These are phyloP conservation scores for Melampsora americana DNA, from an alignment of 1,284 basidiomycete genomes.

Conservation along the genomic window DNA sequence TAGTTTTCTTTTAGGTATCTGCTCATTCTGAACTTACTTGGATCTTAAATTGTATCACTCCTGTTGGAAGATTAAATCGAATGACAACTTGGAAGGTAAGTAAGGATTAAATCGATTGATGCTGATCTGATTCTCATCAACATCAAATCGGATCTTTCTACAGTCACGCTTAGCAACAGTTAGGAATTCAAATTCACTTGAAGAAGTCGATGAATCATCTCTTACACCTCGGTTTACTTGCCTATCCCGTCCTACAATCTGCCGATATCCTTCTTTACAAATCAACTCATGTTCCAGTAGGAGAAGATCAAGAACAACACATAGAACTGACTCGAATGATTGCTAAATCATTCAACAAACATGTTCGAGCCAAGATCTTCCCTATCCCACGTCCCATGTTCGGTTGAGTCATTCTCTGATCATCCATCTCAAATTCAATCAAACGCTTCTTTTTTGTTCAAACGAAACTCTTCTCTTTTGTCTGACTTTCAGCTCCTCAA, in stretches of 20 bases:
- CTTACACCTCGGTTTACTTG: constrained; percentile 78
- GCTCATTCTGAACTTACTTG: constrained; percentile 86
- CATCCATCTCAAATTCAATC: constrained; percentile 1
- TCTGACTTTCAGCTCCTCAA: constrained; percentile 62
- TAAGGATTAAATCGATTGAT: not conserved
- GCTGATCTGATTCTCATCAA: not conserved
- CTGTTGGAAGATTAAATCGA: constrained; percentile 73
- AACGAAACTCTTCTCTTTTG: no score
- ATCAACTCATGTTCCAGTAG: constrained; percentile 88
- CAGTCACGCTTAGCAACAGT: constrained; percentile 73
- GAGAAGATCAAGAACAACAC: constrained; percentile 92
- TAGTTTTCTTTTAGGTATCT: constrained; percentile 62
- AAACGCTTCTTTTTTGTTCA: constrained; percentile 16
- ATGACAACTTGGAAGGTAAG: constrained; percentile 95
- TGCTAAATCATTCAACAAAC: constrained; percentile 76
- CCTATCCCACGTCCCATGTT: constrained; percentile 70
- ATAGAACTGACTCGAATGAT: constrained; percentile 81
- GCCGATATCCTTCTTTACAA: constrained; percentile 85
- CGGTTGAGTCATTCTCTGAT: constrained; percentile 60
- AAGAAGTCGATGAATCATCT: constrained; percentile 75
- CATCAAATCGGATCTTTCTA: not conserved
- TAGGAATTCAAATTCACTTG: constrained; percentile 68
- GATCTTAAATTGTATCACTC: constrained; percentile 80
- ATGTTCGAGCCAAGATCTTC: constrained; percentile 62
- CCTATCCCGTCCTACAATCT: constrained; percentile 89